These are phyloP conservation scores for Coniella lustricola DNA, from an alignment of 2,329 filamentous ascomycete species.

Conservation along the genomic window DNA sequence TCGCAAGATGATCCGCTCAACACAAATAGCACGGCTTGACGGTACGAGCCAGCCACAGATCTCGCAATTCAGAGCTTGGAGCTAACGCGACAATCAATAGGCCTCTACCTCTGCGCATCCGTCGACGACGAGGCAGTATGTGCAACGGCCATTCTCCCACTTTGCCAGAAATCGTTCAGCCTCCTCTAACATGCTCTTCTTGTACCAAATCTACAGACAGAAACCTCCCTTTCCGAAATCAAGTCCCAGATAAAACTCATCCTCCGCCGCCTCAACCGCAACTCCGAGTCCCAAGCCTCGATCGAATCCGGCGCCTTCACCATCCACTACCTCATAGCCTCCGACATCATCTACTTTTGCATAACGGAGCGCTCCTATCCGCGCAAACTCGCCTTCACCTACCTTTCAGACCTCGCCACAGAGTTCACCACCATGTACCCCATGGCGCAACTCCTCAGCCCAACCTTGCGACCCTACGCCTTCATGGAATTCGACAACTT, in stretches of 20 bases:
- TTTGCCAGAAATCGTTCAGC: not conserved
- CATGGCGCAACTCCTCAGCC: conserved; percentile 62
- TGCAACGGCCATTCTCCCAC: conserved; percentile 7
- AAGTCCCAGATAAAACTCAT: conserved; percentile 89
- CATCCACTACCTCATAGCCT: conserved; percentile 79
- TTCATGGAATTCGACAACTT: conserved; percentile 99
- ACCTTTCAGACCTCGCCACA: conserved; percentile 82
- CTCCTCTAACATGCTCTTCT: conserved; percentile 9
- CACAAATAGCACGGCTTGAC: conserved; percentile 89
- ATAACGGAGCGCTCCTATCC: conserved; percentile 93
- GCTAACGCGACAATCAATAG: conserved; percentile 37
- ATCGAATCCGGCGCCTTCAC: conserved; percentile 81
- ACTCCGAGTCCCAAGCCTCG: conserved; percentile 81
- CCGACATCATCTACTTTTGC: conserved; percentile 82
- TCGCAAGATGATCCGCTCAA: conserved; percentile 72
- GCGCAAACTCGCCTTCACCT: conserved; percentile 96
- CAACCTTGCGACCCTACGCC: conserved; percentile 79
- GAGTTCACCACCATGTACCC: conserved; percentile 89
- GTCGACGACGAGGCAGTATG: conserved; percentile 79
- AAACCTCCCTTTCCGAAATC: conserved; percentile 73
- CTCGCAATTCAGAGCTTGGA: not conserved
- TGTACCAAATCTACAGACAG: conserved; percentile 39
- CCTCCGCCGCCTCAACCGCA: conserved; percentile 79
- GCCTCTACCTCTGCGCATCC: conserved; percentile 89
- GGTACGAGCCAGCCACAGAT: conserved; percentile 42